phyloP scores from a whole-genome alignment of 2,329 filamentous ascomycete species.

The Metarhizium sp. region DNA sequence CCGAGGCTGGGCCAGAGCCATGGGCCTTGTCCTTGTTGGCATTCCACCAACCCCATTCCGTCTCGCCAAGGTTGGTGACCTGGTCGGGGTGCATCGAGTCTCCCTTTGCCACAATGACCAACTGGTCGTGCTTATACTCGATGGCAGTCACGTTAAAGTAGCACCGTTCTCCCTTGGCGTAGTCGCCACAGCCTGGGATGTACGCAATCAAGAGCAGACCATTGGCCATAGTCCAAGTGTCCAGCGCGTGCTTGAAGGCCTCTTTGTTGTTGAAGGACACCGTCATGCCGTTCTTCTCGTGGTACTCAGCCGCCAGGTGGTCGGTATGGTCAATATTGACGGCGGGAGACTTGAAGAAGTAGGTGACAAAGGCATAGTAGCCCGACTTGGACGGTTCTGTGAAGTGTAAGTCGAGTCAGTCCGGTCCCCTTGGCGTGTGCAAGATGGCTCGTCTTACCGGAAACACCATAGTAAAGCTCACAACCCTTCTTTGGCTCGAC shows the following conservation, averaged over 20 bases:
- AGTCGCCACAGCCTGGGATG: slow-evolving; percentile 16
- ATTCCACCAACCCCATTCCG: slow-evolving; percentile 17
- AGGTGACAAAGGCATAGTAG: slow-evolving; percentile 17
- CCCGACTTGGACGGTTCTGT: slow-evolving; percentile 14
- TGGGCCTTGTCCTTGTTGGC: slow-evolving; percentile 3
- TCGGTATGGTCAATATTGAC: slow-evolving; percentile 21
- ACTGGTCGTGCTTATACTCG: slow-evolving; percentile 7
- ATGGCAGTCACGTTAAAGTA: slow-evolving; percentile 17
- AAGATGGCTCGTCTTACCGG: slow-evolving; percentile 3
- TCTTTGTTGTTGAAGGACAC: slow-evolving; percentile 12
- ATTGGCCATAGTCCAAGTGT: slow-evolving; percentile 11
- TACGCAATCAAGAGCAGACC: slow-evolving; percentile 18
- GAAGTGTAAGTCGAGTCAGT: not conserved
- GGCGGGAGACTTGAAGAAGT: slow-evolving; percentile 17
- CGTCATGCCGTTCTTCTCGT: slow-evolving; percentile 1
- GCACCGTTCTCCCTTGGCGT: slow-evolving; percentile 17
- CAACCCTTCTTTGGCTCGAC: slow-evolving; percentile 11
- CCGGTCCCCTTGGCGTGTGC: not conserved
- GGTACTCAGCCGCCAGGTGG: slow-evolving; percentile 9
- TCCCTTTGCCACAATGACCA: slow-evolving; percentile 12
- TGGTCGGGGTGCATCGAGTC: slow-evolving; percentile 13
- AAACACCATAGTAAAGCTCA: slow-evolving; percentile 15
- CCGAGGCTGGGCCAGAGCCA: too few relatives aligned
- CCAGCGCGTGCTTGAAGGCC: slow-evolving; percentile 13
- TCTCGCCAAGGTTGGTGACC: slow-evolving; percentile 12